Percentiles rank a stretch among this genome's conserved stretches.
Evolutionary conservation across 2,329 filamentous ascomycete species (phyloP).

Genomic region (Beauveria bassiana): DNA sequence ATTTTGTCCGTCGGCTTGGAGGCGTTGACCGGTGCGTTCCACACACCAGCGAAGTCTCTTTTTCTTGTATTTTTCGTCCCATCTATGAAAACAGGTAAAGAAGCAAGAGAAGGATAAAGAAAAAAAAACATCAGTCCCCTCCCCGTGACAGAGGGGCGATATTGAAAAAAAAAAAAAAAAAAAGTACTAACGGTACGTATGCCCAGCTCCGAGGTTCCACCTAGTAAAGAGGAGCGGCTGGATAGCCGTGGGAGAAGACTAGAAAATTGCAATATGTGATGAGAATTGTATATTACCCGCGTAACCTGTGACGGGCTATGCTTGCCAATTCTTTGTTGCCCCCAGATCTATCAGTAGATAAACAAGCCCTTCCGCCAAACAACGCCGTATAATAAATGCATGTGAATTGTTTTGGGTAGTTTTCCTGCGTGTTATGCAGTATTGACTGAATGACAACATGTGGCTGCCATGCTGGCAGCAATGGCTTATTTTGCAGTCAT

Average conservation of each 20-base stretch:
- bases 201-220: neutral
- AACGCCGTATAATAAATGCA: constrained; percentile 10
- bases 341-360: constrained; percentile 9
- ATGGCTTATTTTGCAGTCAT: neutral
- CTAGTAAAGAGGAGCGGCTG: neutral
- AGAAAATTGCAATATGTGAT: neutral
- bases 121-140: neutral
- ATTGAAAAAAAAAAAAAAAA: neutral
- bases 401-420: constrained; percentile 1
- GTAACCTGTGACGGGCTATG: neutral
- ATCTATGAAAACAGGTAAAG: neutral
- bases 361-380: constrained; percentile 1
- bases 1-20: neutral
- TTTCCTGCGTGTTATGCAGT: neutral
- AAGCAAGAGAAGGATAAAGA: neutral
- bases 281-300: constrained; percentile 1
- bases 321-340: constrained; percentile 2
- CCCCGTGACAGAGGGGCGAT: neutral
- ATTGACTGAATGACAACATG: neutral
- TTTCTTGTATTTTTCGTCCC: neutral
- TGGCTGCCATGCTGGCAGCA: neutral
- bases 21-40: neutral
- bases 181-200: neutral
- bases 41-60: neutral
- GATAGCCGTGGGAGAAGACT: neutral